Conservation (phyloP, 208 protist species). For the Acanthamoeba lugdunensis region DNA sequence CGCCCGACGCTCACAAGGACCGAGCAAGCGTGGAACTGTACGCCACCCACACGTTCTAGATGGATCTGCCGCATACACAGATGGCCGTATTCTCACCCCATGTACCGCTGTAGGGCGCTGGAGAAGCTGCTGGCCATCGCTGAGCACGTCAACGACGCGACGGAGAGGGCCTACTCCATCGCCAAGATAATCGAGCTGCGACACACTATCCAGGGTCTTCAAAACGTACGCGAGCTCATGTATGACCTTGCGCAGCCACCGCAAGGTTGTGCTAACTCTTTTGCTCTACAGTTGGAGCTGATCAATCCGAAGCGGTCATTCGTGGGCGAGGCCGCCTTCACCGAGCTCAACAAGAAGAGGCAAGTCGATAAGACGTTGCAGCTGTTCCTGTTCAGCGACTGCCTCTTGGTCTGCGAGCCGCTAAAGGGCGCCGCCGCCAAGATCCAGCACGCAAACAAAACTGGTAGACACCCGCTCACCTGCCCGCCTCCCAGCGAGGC, state of each 20-base stretch:
- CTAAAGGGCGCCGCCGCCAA: conserved; percentile 26
- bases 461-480: background rate
- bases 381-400: conserved; percentile 42
- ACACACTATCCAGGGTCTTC: conserved; percentile 5
- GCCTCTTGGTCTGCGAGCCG: conserved; percentile 16
- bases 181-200: conserved; percentile 43
- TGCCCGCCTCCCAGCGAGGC: background rate
- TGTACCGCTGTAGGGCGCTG: background rate
- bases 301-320: conserved; percentile 35
- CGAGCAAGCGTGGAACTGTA: conserved; percentile 14
- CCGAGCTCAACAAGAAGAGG: conserved; percentile 42
- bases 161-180: conserved; percentile 35
- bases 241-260: background rate
- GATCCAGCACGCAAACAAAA: background rate
- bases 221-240: background rate
- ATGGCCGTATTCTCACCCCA: too few relatives aligned
- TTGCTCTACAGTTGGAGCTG: conserved; percentile 23
- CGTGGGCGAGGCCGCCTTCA: conserved; percentile 8
- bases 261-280: background rate
- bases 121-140: conserved; percentile 22
- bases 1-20: conserved; percentile 31
- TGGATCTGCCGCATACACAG: too few relatives aligned
- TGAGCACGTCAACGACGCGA: conserved; percentile 30
- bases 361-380: conserved; percentile 12
- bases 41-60: background rate